phyloP scores from a whole-genome alignment of 345 rosid genomes.

The Sapria himalayana region DNA sequence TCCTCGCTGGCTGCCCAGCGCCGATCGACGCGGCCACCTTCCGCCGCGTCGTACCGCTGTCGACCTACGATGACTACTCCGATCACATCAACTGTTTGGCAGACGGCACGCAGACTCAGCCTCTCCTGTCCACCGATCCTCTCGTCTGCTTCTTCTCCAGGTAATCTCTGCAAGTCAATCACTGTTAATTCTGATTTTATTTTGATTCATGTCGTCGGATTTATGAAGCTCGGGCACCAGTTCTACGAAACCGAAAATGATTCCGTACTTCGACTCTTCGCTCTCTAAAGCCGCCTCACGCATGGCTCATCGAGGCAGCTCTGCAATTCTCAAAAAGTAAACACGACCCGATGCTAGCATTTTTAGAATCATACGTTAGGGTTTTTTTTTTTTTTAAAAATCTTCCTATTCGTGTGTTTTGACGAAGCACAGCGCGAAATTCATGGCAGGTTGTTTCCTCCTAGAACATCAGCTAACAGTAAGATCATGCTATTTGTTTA shows the following conservation, averaged over 20 bases:
- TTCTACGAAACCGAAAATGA: conserved; percentile 26
- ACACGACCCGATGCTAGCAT: neutral
- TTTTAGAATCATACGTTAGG: neutral
- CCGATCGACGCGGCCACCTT: conserved; percentile 12
- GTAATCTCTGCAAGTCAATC: conserved; percentile 4
- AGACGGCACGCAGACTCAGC: conserved; percentile 6
- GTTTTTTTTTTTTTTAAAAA: neutral
- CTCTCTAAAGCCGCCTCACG: conserved; percentile 19
- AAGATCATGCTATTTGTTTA: conserved; percentile 18
- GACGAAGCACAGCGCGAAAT: neutral
- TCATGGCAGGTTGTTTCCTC: conserved; percentile 21
- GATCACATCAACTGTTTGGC: conserved; percentile 20
- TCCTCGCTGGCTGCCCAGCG: conserved; percentile 8
- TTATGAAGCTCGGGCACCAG: conserved; percentile 20
- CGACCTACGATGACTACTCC: conserved; percentile 23
- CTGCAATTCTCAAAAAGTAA: conserved; percentile 17
- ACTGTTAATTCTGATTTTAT: neutral
- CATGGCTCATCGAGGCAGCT: conserved; percentile 20
- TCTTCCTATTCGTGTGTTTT: neutral
- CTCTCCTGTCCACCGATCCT: conserved; percentile 21
- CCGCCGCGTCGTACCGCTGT: conserved; percentile 18
- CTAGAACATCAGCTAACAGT: conserved; percentile 12
- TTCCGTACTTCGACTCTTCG: conserved; percentile 22
- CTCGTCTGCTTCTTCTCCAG: conserved; percentile 27
- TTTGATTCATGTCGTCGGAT: neutral